Evolutionary conservation across 257 asterid genomes (phyloP), one percentile per base, ranked within the genome.

Genomic region (Solanum bukasovii): DNA sequence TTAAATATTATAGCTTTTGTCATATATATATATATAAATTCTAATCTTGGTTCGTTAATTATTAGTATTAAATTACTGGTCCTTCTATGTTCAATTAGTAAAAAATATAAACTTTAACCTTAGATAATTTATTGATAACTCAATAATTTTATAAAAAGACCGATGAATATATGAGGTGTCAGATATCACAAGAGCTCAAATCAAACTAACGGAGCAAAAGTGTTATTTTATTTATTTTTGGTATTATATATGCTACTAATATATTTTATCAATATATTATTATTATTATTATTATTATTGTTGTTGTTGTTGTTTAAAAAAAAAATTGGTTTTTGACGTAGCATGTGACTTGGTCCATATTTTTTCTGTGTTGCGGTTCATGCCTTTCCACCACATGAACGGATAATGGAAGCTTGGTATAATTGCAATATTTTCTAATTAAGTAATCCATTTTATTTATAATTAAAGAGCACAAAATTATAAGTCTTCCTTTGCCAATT

Each of bases 331-430:
- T 42, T 78, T 82, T 82, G 44, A 31, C 86, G 70, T 20, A 49
- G 31, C 70, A 82, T 82, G 70, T 82, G 86, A 82, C 70, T 18
- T 49, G 2, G 70, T 82, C 86, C 70, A 82, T 82, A 23, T 82
- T 49, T 74, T 56, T 44, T 78, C 20, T 81, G 44, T 29, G 86
- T 49, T 82, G 44, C 2, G 44, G 27, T 31, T 82, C 86, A 82
- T 82, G 70, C 86, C 86, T 82, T 82, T 82, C 86, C 86, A 82
- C 68, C 70, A 82, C 70, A 82, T 29, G 71, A 82, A 46, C 44
- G 86, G 44, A 82, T 82, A 14, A 11, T 49, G 25, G 16, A 79
- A 46, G 29, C 68, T 79, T 79, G 67, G 25, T 44, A 44, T 79
- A 79, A 79, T 49, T 27, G 20, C 1, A 82, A 14, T 46, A 27